Percentiles rank a stretch among this genome's conserved stretches.
phyloP scores from a whole-genome alignment of 1,284 basidiomycete genomes.

The Ceratobasidium sp. region DNA sequence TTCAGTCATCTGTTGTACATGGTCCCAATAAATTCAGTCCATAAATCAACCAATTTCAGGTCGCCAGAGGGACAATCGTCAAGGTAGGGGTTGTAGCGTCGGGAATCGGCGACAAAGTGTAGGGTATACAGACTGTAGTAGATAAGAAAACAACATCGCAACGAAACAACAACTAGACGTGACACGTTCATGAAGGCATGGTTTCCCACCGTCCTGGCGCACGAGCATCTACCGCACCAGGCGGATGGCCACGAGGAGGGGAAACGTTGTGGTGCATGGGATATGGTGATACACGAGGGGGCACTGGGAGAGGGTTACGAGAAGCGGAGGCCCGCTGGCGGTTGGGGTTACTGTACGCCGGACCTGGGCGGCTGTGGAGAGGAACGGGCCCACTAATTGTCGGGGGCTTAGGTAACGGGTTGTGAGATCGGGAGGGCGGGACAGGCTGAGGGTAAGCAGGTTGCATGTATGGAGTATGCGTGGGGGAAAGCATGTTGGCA shows the following conservation, averaged over 20 bases:
- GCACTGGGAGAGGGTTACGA: conserved; percentile 43
- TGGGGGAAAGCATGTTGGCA: background rate
- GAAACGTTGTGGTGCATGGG: conserved; percentile 44
- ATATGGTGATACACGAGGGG: conserved; percentile 44
- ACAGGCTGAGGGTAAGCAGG: conserved; percentile 14
- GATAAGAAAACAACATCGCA: conserved; percentile 33
- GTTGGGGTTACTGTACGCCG: conserved; percentile 28
- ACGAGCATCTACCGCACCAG: conserved; percentile 37
- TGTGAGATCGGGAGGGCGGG: conserved; percentile 27
- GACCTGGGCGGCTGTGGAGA: conserved; percentile 24
- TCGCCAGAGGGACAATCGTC: conserved; percentile 11
- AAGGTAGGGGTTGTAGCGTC: conserved; percentile 10
- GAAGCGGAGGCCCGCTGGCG: conserved; percentile 15
- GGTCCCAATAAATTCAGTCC: conserved; percentile 45
- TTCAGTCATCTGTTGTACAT: conserved; percentile 45
- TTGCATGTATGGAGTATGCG: conserved; percentile 4
- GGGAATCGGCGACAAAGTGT: conserved; percentile 24
- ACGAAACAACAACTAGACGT: conserved; percentile 31
- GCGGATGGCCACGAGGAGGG: conserved; percentile 45
- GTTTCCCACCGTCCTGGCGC: conserved; percentile 42
- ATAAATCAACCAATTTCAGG: conserved; percentile 40
- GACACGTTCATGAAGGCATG: conserved; percentile 40
- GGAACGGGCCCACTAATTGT: conserved; percentile 30
- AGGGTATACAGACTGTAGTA: conserved; percentile 33
- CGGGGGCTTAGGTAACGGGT: conserved; percentile 36